phyloP scores from a whole-genome alignment of 2,329 filamentous ascomycete species.

The Penicillium decumbens region DNA sequence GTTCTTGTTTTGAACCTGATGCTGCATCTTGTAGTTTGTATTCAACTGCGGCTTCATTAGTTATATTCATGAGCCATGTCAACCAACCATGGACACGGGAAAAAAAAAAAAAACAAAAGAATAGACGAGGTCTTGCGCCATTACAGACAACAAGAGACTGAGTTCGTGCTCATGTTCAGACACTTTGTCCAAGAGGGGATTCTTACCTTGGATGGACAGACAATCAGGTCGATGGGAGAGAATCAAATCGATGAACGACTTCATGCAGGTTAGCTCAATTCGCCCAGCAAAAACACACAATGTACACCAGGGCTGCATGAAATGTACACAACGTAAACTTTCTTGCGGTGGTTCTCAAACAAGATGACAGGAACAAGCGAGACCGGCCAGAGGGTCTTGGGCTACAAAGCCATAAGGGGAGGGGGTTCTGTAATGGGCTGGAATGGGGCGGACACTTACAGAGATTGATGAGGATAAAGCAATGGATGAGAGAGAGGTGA shows the following conservation, averaged over 20 bases:
- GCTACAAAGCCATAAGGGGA: too few species aligned
- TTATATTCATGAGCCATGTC: not conserved
- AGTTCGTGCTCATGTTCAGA: not conserved
- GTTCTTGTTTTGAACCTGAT: constrained; percentile 24
- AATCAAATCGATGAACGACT: not conserved
- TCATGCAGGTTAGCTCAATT: not conserved
- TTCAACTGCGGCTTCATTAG: not conserved
- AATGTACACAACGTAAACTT: not conserved
- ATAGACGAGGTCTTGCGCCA: not conserved
- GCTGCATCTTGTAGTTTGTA: constrained; percentile 19
- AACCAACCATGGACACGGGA: not conserved
- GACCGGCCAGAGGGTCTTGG: not conserved
- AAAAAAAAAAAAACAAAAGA: constrained; percentile 3
- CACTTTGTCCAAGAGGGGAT: not conserved
- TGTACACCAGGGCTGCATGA: not conserved
- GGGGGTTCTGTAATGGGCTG: too few species aligned
- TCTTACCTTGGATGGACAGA: not conserved
- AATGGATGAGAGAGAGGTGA: not conserved
- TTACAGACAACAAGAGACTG: not conserved
- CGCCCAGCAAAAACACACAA: not conserved
- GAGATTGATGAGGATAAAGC: not conserved
- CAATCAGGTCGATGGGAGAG: not conserved
- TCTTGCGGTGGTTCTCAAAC: not conserved
- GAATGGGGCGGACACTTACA: not conserved
- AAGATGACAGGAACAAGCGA: not conserved